These are phyloP conservation scores for Pseudogymnoascus sp. DNA, from an alignment of 2,329 filamentous ascomycete genomes.

Conservation along the genomic window DNA sequence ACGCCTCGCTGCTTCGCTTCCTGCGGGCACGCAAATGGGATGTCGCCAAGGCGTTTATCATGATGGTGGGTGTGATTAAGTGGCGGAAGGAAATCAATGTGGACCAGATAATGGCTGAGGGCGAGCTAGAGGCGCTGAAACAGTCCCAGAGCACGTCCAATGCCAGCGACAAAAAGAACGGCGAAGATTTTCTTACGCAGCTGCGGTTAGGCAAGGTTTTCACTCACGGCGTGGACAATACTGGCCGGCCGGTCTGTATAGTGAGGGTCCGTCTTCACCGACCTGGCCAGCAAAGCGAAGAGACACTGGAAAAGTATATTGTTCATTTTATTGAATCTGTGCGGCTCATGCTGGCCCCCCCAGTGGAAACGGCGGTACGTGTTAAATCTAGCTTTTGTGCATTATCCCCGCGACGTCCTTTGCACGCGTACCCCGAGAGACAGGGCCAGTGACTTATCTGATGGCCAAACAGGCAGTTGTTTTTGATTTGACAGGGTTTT, in stretches of 20 bases:
- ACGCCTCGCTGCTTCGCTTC: constrained; percentile 33
- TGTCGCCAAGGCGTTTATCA: constrained; percentile 32
- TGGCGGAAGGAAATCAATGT: constrained; percentile 31
- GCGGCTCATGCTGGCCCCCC: constrained; percentile 23
- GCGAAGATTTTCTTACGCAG: constrained; percentile 30
- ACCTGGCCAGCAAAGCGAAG: constrained; percentile 27
- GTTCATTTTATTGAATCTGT: constrained; percentile 34
- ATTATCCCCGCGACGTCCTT: neutral
- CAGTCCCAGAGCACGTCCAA: constrained; percentile 13
- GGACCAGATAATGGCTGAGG: constrained; percentile 29
- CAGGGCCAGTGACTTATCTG: neutral
- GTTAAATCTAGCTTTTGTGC: neutral
- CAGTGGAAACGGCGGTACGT: constrained; percentile 13
- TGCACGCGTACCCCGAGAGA: neutral
- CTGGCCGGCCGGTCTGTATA: constrained; percentile 31
- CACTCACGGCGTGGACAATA: constrained; percentile 31
- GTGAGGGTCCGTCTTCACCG: constrained; percentile 30
- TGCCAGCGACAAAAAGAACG: constrained; percentile 21
- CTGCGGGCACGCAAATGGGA: constrained; percentile 35
- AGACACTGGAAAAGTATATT: constrained; percentile 32
- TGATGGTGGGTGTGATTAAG: constrained; percentile 32
- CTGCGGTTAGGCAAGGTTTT: constrained; percentile 33
- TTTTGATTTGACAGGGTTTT: constrained; percentile 66
- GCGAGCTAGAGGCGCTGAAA: constrained; percentile 28
- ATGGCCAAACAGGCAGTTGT: constrained; percentile 36